Evolutionary conservation across 352 stramenopile species (phyloP).

Genomic region (Achlya hypogyna): DNA sequence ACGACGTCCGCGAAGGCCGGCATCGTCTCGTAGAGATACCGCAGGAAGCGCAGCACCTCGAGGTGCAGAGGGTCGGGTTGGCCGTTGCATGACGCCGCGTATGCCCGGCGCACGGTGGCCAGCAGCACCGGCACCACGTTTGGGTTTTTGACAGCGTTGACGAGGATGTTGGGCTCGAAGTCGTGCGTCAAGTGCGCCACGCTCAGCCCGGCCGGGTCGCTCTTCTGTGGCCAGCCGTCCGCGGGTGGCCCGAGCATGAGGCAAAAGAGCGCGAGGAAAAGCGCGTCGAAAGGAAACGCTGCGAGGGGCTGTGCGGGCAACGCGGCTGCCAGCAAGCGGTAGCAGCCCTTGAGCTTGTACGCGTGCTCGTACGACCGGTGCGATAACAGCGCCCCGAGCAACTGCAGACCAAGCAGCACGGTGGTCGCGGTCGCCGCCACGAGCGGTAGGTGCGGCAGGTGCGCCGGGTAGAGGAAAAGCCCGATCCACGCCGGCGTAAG

Average conservation of each 20-base stretch:
- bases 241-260: slow-evolving; percentile 48
- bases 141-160: slow-evolving; percentile 41
- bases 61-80: slow-evolving; percentile 26
- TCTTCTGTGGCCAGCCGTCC: slow-evolving; percentile 48
- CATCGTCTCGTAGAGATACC: slow-evolving; percentile 35
- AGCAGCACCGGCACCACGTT: slow-evolving; percentile 48
- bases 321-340: slow-evolving; percentile 48
- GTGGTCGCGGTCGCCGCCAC: slow-evolving; percentile 33
- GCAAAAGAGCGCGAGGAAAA: slow-evolving; percentile 64
- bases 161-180: slow-evolving; percentile 55
- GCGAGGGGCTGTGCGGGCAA: slow-evolving; percentile 31
- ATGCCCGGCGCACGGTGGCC: slow-evolving; percentile 41
- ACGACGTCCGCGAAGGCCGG: slow-evolving; percentile 25
- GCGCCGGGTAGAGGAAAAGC: slow-evolving; percentile 44
- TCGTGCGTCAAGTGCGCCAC: slow-evolving; percentile 51
- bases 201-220: slow-evolving; percentile 40
- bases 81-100: slow-evolving; percentile 23
- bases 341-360: slow-evolving; percentile 63
- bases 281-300: slow-evolving; percentile 49
- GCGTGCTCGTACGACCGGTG: slow-evolving; percentile 38
- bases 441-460: slow-evolving; percentile 14
- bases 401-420: slow-evolving; percentile 38
- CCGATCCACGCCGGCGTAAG: slow-evolving; percentile 53
- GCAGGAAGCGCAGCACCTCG: slow-evolving; percentile 51
- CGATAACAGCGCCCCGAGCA: slow-evolving; percentile 39